These are phyloP conservation scores for Pseudofabraea citricarpa DNA, from an alignment of 2,329 filamentous ascomycete genomes.

Conservation along the genomic window DNA sequence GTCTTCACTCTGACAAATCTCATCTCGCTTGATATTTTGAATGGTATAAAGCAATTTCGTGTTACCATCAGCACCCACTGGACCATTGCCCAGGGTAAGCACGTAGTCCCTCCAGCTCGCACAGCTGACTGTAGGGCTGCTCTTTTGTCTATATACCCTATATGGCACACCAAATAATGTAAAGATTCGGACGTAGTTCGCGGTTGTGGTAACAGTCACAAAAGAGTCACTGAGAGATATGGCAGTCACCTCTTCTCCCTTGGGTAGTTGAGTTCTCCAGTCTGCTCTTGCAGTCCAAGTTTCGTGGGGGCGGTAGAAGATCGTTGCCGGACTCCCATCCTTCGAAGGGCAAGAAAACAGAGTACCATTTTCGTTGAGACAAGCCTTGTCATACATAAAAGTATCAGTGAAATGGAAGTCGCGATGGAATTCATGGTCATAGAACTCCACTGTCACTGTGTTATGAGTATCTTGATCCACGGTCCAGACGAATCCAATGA, in stretches of 20 bases:
- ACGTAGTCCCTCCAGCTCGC: conserved; percentile 94
- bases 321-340: conserved; percentile 61
- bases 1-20: conserved; percentile 93
- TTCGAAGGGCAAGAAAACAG: conserved; percentile 77
- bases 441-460: conserved; percentile 95
- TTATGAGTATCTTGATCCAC: conserved; percentile 91
- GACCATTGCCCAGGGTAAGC: conserved; percentile 91
- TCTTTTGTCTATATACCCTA: conserved; percentile 87
- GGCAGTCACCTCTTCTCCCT: conserved; percentile 79
- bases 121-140: conserved; percentile 83
- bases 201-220: conserved; percentile 80
- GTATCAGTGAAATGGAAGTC: conserved; percentile 98
- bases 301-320: conserved; percentile 97
- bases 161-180: conserved; percentile 89
- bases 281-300: conserved; percentile 90
- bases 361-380: conserved; percentile 77
- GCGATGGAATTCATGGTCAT: conserved; percentile 85
- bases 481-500: conserved; percentile 95
- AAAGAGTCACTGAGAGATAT: conserved; percentile 91
- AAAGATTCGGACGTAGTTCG: conserved; percentile 87
- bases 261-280: conserved; percentile 84
- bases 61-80: conserved; percentile 72
- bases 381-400: conserved; percentile 93
- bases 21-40: conserved; percentile 88
- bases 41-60: conserved; percentile 84